Percentiles rank a stretch among this genome's conserved stretches.
These are phyloP conservation scores for Isabelozyma pseudorhagii DNA, from an alignment of 805 yeast genomes.

Conservation along the genomic window DNA sequence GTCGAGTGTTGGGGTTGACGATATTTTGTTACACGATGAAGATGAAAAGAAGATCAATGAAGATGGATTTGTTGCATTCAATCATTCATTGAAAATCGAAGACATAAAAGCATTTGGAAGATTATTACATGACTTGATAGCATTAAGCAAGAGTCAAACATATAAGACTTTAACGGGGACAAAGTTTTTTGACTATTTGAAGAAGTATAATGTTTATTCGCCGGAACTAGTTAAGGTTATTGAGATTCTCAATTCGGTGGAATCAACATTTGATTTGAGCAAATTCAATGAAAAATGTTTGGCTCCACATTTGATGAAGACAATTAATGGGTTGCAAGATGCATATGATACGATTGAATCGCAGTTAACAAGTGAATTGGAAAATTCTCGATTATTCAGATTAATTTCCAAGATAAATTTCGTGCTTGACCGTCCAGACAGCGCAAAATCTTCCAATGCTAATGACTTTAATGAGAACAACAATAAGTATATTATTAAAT, in stretches of 20 bases:
- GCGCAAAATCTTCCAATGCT: conserved; percentile 16
- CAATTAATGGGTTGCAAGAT: conserved; percentile 49
- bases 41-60: conserved; percentile 17
- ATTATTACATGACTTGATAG: conserved; percentile 54
- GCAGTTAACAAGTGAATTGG: conserved; percentile 68
- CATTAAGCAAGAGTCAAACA: conserved; percentile 27
- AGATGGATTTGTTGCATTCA: conserved; percentile 9
- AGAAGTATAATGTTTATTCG: background rate
- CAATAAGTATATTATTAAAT: conserved; percentile 49
- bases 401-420: conserved; percentile 78
- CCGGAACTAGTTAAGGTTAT: conserved; percentile 43
- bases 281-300: conserved; percentile 22
- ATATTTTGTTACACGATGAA: conserved; percentile 51
- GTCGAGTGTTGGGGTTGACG: conserved; percentile 67
- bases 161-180: conserved; percentile 13
- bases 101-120: conserved; percentile 63
- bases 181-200: conserved; percentile 11
- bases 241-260: conserved; percentile 23
- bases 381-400: conserved; percentile 84
- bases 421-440: conserved; percentile 72
- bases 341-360: conserved; percentile 58
- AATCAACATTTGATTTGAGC: conserved; percentile 18
- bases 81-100: conserved; percentile 38
- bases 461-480: conserved; percentile 52
- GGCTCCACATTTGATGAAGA: conserved; percentile 36